Base-by-base conservation (phyloP, 2,329 filamentous ascomycete genomes). In the Stachybotrys elegans region DNA sequence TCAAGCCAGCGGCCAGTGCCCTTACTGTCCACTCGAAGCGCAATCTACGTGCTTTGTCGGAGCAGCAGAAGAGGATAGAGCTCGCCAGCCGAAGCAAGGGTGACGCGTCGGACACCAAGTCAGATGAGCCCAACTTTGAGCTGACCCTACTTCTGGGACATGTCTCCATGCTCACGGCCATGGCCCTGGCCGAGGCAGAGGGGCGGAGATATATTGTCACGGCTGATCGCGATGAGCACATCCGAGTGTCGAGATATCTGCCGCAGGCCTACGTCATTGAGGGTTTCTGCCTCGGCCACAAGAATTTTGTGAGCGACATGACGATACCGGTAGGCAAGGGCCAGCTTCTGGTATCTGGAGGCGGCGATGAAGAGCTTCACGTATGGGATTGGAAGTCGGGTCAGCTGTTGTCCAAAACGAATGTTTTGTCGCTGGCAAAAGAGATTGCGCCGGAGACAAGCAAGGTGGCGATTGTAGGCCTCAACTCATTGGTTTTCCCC, bases 231-330 rank as follows among this genome's bases (percentile, higher is more conserved):
- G 77, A 80, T 58, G 72, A 81, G 51, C 93, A 98, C 65, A 92
- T 98, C 57, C 86, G 93, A 29, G 75, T 96, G 17, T 95, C 88
- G 40, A 79, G 89, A 46, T 88, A 84, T 31, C 74, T 83, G 4
- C 86, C 88, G 1, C 91, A 97, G 62, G 75, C 88, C 1, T 85
- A 96, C 62, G 75, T 97, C 48, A 94, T 96, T 51, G 90, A 97
- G 64, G 76, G 76, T 0, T 97, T 87, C 65, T 97, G 92, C 60
- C 76, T 96, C 3, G 92, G 90, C 4, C 93, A 98, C 65, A 81
- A 75, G 42, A 80, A 91, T 29, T 97, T 97, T 61, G 74, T 98
- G 51, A 89, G 77, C 67, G 82, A 80, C 46, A 69, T 98, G 35
- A 85, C 83, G 56, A 68, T 92, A 16, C 81, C 83, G 1, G 59